A percentile compares a stretch with the other conserved stretches of the same genome.
These are phyloP conservation scores for Cladobotryum mycophilum DNA, from an alignment of 2,329 filamentous ascomycete genomes.

Conservation along the genomic window DNA sequence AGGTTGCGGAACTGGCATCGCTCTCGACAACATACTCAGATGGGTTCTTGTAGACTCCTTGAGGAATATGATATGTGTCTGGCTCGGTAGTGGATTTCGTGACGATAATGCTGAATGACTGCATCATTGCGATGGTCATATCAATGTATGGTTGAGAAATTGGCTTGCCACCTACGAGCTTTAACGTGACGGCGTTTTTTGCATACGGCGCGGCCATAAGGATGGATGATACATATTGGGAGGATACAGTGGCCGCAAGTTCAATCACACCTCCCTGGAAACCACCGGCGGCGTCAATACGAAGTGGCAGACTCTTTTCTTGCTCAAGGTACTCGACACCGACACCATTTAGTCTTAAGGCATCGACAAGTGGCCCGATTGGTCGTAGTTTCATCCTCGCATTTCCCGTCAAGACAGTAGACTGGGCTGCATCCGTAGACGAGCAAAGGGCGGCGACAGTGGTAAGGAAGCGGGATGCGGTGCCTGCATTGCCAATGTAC, in stretches of 20 bases:
- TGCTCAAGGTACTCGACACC: constrained; percentile 78
- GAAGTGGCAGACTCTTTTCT: constrained; percentile 75
- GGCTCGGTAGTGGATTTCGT: constrained; percentile 68
- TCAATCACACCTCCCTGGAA: constrained; percentile 84
- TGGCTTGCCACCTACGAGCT: constrained; percentile 89
- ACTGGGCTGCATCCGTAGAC: constrained; percentile 50
- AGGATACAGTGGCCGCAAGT: constrained; percentile 89
- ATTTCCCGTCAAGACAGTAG: constrained; percentile 85
- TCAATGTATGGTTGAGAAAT: constrained; percentile 97
- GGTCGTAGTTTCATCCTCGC: constrained; percentile 93
- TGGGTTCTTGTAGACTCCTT: constrained; percentile 77
- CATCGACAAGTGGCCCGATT: constrained; percentile 88
- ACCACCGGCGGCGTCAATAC: constrained; percentile 74
- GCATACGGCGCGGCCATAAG: constrained; percentile 97
- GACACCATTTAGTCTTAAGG: constrained; percentile 81
- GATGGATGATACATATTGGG: constrained; percentile 97
- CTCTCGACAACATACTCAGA: constrained; percentile 86
- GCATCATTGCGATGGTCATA: constrained; percentile 99
- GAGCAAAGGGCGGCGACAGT: constrained; percentile 82
- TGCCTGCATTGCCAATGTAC: constrained; percentile 94
- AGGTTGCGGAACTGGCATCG: constrained; percentile 95
- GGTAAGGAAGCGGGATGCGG: constrained; percentile 89
- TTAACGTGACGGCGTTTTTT: constrained; percentile 84
- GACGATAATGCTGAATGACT: constrained; percentile 78
- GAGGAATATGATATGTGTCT: constrained; percentile 91